Percentiles rank a stretch among this genome's conserved stretches.
phyloP scores from a whole-genome alignment of 306 rosid species.

The Lagenaria siceraria region DNA sequence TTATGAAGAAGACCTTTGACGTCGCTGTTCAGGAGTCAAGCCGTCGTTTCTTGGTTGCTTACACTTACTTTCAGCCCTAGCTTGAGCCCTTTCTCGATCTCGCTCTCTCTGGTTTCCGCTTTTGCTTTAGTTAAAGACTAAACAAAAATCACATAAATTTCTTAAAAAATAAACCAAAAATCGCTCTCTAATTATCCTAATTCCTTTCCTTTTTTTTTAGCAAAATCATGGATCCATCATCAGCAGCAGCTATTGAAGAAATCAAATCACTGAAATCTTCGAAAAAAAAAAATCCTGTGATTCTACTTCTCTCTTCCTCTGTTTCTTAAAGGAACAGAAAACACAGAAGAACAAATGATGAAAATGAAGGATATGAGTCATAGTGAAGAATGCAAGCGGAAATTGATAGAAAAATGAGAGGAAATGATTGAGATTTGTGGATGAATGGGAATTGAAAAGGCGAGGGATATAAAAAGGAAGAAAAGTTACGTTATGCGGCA shows the following conservation, averaged over 20 bases:
- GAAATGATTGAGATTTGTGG: background rate
- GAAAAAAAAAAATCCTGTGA: background rate
- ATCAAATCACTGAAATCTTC: background rate
- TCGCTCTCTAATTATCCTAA: background rate
- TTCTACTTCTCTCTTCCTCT: background rate
- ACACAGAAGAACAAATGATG: background rate
- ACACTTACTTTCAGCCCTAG: constrained; percentile 26
- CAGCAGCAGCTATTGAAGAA: background rate
- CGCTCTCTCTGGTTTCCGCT: constrained; percentile 67
- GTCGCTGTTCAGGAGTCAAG: constrained; percentile 73
- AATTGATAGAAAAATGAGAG: background rate
- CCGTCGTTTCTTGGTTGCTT: constrained; percentile 41
- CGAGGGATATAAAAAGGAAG: background rate
- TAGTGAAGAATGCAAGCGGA: background rate
- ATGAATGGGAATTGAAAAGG: background rate
- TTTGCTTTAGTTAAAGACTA: constrained; percentile 43
- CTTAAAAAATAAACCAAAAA: background rate
- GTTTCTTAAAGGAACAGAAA: background rate
- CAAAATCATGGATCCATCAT: background rate
- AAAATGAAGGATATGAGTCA: background rate
- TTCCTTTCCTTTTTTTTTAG: background rate
- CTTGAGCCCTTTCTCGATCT: constrained; percentile 67
- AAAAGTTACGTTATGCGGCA: background rate
- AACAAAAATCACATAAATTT: no score
- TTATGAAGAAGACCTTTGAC: constrained; percentile 42